These are phyloP conservation scores for Ampelocalamus luodianensis DNA, from an alignment of 176 grass and related monocot species.

Conservation along the genomic window DNA sequence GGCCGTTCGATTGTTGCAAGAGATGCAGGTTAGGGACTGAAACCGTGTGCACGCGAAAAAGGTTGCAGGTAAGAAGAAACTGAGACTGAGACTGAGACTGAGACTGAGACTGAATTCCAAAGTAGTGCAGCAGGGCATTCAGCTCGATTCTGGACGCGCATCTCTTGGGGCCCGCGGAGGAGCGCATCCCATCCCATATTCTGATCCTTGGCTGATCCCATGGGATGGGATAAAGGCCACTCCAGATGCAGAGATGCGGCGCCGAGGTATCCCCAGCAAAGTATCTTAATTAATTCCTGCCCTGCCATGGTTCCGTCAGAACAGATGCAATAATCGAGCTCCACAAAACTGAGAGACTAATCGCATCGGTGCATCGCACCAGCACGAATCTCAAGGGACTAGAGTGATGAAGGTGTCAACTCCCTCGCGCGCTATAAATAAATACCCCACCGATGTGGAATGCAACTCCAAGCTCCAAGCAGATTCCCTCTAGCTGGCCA, in stretches of 20 bases:
- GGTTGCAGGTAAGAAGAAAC: too few relatives aligned
- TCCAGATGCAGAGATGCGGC: conserved; percentile 54
- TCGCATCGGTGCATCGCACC: too few relatives aligned
- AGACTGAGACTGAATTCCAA: too few relatives aligned
- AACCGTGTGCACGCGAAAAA: not conserved
- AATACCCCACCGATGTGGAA: too few relatives aligned
- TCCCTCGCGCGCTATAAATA: too few relatives aligned
- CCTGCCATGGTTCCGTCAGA: not conserved
- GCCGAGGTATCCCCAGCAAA: conserved; percentile 33
- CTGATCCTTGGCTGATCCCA: conserved; percentile 59
- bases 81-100: too few relatives aligned
- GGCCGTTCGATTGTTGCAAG: conserved; percentile 19
- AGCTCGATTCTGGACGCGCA: not conserved
- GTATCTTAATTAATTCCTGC: not conserved
- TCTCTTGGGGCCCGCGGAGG: not conserved
- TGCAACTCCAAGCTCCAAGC: too few relatives aligned
- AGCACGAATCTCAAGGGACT: too few relatives aligned
- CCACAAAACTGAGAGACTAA: too few relatives aligned
- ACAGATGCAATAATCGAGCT: not conserved
- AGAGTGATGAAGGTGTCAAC: too few relatives aligned
- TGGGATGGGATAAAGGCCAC: conserved; percentile 28
- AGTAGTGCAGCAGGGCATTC: not conserved
- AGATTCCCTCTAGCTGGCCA: not conserved
- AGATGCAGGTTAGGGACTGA: not conserved
- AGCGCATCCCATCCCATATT: not conserved